phyloP scores from a whole-genome alignment of 208 protist genomes.

The Balamuthia mandrillaris region DNA sequence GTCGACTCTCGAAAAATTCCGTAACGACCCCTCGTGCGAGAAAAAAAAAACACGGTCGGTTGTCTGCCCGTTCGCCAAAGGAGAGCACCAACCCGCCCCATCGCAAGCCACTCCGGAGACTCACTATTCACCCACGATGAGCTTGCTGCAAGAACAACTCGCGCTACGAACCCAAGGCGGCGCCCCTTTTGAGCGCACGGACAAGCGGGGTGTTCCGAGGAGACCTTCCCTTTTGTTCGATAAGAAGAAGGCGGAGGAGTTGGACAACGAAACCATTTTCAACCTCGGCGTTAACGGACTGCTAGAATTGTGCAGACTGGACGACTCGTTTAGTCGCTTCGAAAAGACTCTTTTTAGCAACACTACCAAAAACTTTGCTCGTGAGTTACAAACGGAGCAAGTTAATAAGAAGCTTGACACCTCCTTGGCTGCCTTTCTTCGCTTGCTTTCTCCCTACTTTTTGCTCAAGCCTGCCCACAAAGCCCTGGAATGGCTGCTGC shows the following conservation, averaged over 20 bases:
- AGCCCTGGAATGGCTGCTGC: conserved; percentile 56
- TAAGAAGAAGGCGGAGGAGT: conserved; percentile 24
- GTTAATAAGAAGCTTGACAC: conserved; percentile 44
- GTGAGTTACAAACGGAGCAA: conserved; percentile 40
- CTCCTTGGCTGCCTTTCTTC: conserved; percentile 39
- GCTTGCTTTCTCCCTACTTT: conserved; percentile 46
- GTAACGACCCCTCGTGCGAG: no score
- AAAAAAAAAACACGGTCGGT: no score
- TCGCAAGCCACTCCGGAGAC: no score
- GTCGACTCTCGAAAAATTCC: no score
- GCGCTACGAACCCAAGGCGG: background rate
- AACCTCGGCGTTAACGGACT: conserved; percentile 32
- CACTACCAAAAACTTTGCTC: background rate
- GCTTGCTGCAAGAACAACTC: background rate
- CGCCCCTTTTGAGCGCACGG: background rate
- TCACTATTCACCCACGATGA: no score
- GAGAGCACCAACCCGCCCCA: no score
- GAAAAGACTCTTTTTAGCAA: conserved; percentile 28
- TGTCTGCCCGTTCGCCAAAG: no score
- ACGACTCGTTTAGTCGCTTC: conserved; percentile 29
- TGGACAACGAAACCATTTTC: conserved; percentile 18
- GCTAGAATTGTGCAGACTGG: conserved; percentile 7
- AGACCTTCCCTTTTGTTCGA: conserved; percentile 39
- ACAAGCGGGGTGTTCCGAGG: background rate
- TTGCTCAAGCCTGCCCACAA: conserved; percentile 53